These are phyloP conservation scores for Crithidia acanthocephali DNA, from an alignment of 208 protist genomes.

Conservation along the genomic window DNA sequence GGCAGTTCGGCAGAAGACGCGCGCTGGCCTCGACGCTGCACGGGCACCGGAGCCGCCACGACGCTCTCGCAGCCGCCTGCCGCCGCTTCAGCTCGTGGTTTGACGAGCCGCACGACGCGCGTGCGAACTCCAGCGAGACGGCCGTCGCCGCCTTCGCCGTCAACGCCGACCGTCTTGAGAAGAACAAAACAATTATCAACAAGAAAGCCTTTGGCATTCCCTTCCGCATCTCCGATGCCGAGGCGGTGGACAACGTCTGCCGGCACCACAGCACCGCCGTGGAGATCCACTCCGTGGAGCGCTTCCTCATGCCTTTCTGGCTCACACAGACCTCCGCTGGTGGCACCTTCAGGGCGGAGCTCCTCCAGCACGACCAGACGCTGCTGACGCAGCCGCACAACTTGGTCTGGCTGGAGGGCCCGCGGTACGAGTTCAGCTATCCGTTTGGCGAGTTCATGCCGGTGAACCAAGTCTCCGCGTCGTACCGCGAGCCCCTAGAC, in stretches of 20 bases:
- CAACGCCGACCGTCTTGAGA: constrained; percentile 68
- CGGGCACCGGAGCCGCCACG: neutral
- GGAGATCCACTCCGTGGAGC: constrained; percentile 66
- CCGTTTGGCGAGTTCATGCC: constrained; percentile 86
- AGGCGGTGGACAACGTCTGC: constrained; percentile 80
- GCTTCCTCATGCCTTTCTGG: constrained; percentile 90
- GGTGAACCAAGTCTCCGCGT: constrained; percentile 85
- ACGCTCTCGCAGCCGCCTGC: neutral
- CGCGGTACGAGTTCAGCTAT: constrained; percentile 87
- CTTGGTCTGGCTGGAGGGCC: constrained; percentile 83
- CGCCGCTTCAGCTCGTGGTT: constrained; percentile 68
- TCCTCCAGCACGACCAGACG: constrained; percentile 80
- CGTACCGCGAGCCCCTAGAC: constrained; percentile 75
- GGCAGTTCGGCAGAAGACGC: neutral
- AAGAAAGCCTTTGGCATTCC: constrained; percentile 81
- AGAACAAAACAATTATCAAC: constrained; percentile 62
- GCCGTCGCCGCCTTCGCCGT: constrained; percentile 66
- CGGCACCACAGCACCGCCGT: constrained; percentile 75
- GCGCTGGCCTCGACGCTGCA: neutral
- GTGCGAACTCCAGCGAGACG: constrained; percentile 26
- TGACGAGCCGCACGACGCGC: constrained; percentile 46
- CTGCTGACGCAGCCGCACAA: constrained; percentile 81
- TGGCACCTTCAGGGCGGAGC: constrained; percentile 76
- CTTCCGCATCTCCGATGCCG: constrained; percentile 77
- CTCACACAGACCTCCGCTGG: constrained; percentile 66